These are phyloP conservation scores for Uncinocarpus reesii DNA, from an alignment of 2,329 filamentous ascomycete species.

Conservation along the genomic window DNA sequence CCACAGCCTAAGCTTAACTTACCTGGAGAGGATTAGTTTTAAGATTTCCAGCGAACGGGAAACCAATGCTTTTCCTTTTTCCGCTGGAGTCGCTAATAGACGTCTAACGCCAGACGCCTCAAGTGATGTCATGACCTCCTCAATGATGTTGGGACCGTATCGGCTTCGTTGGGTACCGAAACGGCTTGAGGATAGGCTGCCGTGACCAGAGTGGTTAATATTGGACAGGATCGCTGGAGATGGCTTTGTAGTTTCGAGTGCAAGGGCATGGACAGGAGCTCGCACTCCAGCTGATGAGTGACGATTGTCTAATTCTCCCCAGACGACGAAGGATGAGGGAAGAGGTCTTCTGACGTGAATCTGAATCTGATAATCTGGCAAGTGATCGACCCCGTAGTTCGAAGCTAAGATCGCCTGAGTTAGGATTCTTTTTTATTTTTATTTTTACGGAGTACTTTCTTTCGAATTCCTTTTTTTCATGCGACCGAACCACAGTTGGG, in stretches of 20 bases:
- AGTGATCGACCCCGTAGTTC: neutral
- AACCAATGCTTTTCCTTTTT: slow-evolving; percentile 3
- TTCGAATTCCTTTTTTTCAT: slow-evolving; percentile 2
- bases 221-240: neutral
- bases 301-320: neutral
- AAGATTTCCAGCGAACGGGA: slow-evolving; percentile 1
- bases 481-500: neutral
- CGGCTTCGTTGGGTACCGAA: slow-evolving; percentile 12
- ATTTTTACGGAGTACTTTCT: neutral
- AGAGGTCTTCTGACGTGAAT: neutral
- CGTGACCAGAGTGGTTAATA: neutral
- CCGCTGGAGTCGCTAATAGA: neutral
- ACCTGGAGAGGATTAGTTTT: slow-evolving; percentile 4
- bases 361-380: neutral
- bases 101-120: slow-evolving; percentile 9
- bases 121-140: slow-evolving; percentile 10
- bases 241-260: neutral
- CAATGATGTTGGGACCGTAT: neutral
- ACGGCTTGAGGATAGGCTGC: slow-evolving; percentile 1
- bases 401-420: slow-evolving; percentile 5
- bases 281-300: neutral
- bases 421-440: neutral
- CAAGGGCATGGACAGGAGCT: neutral
- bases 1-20: slow-evolving; percentile 8
- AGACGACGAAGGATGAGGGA: neutral